Evolutionary conservation across 495 filamentous ascomycete species (phyloP).

Genomic region (Hypoxylon crocopeplum): DNA sequence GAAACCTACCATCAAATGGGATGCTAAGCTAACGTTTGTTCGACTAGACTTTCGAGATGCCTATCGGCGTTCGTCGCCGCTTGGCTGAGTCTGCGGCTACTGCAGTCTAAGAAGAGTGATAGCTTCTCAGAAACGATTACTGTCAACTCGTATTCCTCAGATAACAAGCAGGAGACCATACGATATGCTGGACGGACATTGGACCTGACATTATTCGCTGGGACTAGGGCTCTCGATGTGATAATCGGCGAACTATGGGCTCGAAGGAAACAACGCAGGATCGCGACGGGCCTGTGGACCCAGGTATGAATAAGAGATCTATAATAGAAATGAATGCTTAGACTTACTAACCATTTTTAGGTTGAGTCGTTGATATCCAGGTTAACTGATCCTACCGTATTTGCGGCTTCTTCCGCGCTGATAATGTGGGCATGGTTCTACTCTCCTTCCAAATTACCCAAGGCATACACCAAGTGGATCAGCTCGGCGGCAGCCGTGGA

Average conservation of each 20-base stretch:
- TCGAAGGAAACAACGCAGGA: conserved; percentile 47
- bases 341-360: conserved; percentile 30
- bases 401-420: conserved; percentile 75
- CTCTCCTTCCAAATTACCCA: conserved; percentile 69
- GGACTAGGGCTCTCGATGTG: conserved; percentile 76
- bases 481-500: conserved; percentile 81
- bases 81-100: conserved; percentile 56
- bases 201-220: conserved; percentile 85
- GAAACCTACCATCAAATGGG: conserved; percentile 9
- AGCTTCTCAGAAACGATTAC: conserved; percentile 46
- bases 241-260: conserved; percentile 72
- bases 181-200: conserved; percentile 77
- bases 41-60: conserved; percentile 54
- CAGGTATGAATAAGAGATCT: conserved; percentile 35
- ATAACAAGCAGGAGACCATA: conserved; percentile 42
- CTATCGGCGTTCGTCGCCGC: conserved; percentile 57
- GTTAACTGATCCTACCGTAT: conserved; percentile 72
- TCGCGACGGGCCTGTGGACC: conserved; percentile 55
- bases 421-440: conserved; percentile 96
- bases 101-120: conserved; percentile 54
- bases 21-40: conserved; percentile 18
- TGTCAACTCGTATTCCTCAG: conserved; percentile 23
- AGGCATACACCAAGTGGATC: conserved; percentile 87
- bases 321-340: neutral
- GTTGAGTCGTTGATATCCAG: conserved; percentile 58